Evolutionary conservation across 2,329 filamentous ascomycete genomes (phyloP).

Genomic region (Fusarium verrucosum): DNA sequence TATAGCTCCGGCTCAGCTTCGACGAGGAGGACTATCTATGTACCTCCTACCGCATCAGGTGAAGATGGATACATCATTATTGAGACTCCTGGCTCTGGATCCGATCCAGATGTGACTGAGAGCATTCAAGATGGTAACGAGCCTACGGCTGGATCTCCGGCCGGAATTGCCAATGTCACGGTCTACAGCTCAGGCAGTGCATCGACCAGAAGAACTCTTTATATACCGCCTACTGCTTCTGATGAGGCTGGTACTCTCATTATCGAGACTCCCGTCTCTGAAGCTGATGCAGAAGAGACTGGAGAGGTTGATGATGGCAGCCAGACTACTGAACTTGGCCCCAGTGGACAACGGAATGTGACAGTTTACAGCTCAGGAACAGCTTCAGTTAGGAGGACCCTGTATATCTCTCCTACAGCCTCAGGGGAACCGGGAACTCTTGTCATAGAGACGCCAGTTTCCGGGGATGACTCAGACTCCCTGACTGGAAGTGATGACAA

Average conservation of each 20-base stretch:
- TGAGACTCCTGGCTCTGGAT: not conserved
- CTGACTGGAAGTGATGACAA: not conserved
- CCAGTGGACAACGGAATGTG: not conserved
- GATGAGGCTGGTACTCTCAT: constrained; percentile 2
- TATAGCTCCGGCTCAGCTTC: not conserved
- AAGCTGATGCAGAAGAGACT: not conserved
- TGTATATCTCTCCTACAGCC: not conserved
- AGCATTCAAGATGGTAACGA: not conserved
- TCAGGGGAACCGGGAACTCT: constrained; percentile 4
- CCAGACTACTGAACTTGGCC: not conserved
- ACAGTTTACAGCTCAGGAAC: not conserved
- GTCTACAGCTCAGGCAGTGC: constrained; percentile 1
- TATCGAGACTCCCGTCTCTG: not conserved
- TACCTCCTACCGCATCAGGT: not conserved
- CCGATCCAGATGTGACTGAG: accelerated
- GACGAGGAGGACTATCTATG: not conserved
- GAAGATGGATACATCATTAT: constrained; percentile 3
- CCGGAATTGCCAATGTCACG: not conserved
- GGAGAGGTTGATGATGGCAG: not conserved
- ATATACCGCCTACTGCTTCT: not conserved
- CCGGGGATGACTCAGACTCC: not conserved
- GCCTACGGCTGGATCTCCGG: accelerated
- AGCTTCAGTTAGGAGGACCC: not conserved
- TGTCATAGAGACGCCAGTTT: not conserved
- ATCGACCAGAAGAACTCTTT: not conserved